Percentiles rank a stretch among this genome's conserved stretches.
phyloP scores from a whole-genome alignment of 306 rosid species.

The Casuarina glauca region DNA sequence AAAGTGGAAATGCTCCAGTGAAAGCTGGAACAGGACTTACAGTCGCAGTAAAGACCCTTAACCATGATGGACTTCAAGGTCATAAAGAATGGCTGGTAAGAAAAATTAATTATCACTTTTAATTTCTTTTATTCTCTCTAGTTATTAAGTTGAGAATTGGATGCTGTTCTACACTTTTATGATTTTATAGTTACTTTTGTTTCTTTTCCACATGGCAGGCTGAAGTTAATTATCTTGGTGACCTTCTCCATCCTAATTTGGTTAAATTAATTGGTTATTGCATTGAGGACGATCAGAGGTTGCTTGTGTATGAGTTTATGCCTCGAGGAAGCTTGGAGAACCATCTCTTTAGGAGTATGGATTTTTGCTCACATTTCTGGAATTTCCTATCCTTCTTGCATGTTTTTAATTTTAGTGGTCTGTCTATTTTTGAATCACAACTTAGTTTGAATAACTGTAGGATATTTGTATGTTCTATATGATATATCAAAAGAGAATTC shows the following conservation, averaged over 20 bases:
- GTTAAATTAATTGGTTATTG: conserved; percentile 61
- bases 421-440: neutral
- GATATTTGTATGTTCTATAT: neutral
- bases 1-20: conserved; percentile 30
- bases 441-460: neutral
- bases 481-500: neutral
- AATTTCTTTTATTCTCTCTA: neutral
- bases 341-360: conserved; percentile 58
- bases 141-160: conserved; percentile 5
- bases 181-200: neutral
- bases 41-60: conserved; percentile 64
- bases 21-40: conserved; percentile 44
- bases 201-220: conserved; percentile 44
- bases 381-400: neutral
- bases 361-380: neutral
- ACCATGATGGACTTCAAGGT: conserved; percentile 51
- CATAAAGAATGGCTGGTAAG: conserved; percentile 74
- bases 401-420: conserved; percentile 6
- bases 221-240: conserved; percentile 61
- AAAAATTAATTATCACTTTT: neutral
- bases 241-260: conserved; percentile 51
- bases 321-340: conserved; percentile 70
- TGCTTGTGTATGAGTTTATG: conserved; percentile 67
- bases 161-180: neutral
- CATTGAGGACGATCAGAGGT: conserved; percentile 56